These are phyloP conservation scores for Penicillium sp. DNA, from an alignment of 2,329 filamentous ascomycete species.

Conservation along the genomic window DNA sequence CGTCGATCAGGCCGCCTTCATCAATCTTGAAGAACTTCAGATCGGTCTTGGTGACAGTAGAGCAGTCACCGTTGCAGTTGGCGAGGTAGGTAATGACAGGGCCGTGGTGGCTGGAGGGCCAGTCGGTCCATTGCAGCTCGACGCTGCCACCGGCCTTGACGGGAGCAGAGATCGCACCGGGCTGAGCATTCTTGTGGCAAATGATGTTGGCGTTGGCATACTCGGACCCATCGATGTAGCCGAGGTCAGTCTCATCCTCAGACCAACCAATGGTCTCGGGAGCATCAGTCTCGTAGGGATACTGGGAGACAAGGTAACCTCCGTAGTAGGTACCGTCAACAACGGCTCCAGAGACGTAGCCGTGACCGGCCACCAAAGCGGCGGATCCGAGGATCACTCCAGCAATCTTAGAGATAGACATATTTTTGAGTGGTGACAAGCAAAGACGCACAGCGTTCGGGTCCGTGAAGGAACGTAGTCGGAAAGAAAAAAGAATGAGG, in stretches of 20 bases:
- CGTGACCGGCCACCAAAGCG: constrained; percentile 40
- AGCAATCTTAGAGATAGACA: constrained; percentile 36
- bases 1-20: constrained; percentile 52
- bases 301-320: constrained; percentile 42
- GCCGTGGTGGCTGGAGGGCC: constrained; percentile 64
- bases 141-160: constrained; percentile 61
- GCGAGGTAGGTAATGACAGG: constrained; percentile 66
- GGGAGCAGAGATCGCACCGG: constrained; percentile 52
- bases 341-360: constrained; percentile 37
- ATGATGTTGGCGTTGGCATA: constrained; percentile 56
- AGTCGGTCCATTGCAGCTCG: constrained; percentile 61
- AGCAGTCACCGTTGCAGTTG: constrained; percentile 57
- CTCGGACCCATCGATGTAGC: constrained; percentile 50
- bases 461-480: constrained; percentile 19
- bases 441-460: constrained; percentile 34
- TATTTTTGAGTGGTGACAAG: constrained; percentile 18
- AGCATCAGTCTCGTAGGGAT: constrained; percentile 34
- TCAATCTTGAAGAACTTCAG: constrained; percentile 66
- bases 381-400: constrained; percentile 35
- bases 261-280: constrained; percentile 56
- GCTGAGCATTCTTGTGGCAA: constrained; percentile 59
- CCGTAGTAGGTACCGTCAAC: constrained; percentile 37
- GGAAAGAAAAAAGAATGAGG: constrained; percentile 27
- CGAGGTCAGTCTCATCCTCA: constrained; percentile 51
- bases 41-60: constrained; percentile 51